Evolutionary conservation across 176 grass and related monocot genomes (phyloP).

Genomic region (Cocos nucifera): DNA sequence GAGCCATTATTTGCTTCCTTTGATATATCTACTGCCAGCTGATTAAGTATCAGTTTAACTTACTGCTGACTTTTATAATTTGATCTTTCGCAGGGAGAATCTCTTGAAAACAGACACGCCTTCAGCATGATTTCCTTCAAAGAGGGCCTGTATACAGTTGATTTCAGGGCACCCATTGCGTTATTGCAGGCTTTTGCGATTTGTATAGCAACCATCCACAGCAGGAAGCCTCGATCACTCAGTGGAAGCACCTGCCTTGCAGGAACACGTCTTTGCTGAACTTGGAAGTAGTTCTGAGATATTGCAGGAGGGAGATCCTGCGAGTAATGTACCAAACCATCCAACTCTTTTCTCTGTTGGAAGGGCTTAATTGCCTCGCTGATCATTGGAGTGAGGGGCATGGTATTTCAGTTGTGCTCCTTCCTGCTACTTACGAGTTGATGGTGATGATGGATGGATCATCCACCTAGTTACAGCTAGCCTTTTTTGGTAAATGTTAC

Average conservation of each 20-base stretch:
- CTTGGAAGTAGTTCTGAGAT: slow-evolving; percentile 17
- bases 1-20: not conserved
- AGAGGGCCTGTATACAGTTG: slow-evolving; percentile 73
- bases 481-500: too few species aligned
- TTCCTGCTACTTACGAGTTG: too few species aligned
- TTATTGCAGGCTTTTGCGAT: slow-evolving; percentile 79
- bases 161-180: slow-evolving; percentile 59
- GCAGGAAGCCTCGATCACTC: slow-evolving; percentile 27
- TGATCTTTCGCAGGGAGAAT: slow-evolving; percentile 36
- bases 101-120: slow-evolving; percentile 27
- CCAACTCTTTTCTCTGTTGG: slow-evolving; percentile 73
- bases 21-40: not conserved
- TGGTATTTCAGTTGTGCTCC: too few species aligned
- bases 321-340: slow-evolving; percentile 54
- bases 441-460: too few species aligned
- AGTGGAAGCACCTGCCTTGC: slow-evolving; percentile 15
- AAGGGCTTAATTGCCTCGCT: slow-evolving; percentile 43
- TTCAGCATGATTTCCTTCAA: slow-evolving; percentile 78
- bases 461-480: too few species aligned
- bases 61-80: too few species aligned
- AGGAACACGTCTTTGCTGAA: slow-evolving; percentile 30
- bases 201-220: slow-evolving; percentile 73
- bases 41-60: too few species aligned
- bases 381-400: too few species aligned
- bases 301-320: slow-evolving; percentile 3